Percentiles rank a stretch among this genome's conserved stretches.
These are phyloP conservation scores for Eimeria maxima DNA, from an alignment of 169 alveolate genomes.

Conservation along the genomic window DNA sequence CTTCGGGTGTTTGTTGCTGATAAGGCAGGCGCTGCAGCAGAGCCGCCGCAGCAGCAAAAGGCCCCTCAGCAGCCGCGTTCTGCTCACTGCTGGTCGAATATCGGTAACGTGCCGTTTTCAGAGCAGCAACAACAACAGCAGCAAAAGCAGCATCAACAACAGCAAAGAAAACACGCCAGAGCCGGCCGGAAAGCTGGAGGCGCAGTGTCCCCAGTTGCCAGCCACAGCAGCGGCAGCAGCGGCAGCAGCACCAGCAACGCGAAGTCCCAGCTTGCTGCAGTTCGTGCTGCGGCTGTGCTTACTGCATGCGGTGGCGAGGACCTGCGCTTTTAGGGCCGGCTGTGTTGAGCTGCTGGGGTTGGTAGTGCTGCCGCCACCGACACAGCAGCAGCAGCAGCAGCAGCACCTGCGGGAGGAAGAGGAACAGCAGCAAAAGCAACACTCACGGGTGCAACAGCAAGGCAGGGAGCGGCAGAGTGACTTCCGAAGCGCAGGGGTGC, in stretches of 20 bases:
- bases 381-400: constrained; percentile 49
- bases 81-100: constrained; percentile 36
- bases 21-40: constrained; percentile 73
- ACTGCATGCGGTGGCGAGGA: constrained; percentile 71
- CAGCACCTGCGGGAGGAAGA: constrained; percentile 1
- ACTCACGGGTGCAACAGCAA: background rate
- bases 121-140: constrained; percentile 21
- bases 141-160: background rate
- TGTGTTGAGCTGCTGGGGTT: constrained; percentile 56
- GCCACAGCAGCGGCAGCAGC: constrained; percentile 15
- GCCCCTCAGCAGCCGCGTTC: constrained; percentile 64
- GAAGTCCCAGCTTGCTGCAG: constrained; percentile 69
- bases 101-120: constrained; percentile 31
- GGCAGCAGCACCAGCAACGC: constrained; percentile 5
- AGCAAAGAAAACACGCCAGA: background rate
- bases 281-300: constrained; percentile 69
- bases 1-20: constrained; percentile 50
- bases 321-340: constrained; percentile 68
- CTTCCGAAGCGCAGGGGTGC: constrained; percentile 51
- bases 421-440: constrained; percentile 19
- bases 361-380: constrained; percentile 15
- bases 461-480: constrained; percentile 8
- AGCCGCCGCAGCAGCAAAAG: constrained; percentile 44
- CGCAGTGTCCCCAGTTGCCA: background rate
- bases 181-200: background rate